Base-by-base conservation (phyloP, 2,329 filamentous ascomycete genomes). In the Pleurostoma richardsiae region DNA sequence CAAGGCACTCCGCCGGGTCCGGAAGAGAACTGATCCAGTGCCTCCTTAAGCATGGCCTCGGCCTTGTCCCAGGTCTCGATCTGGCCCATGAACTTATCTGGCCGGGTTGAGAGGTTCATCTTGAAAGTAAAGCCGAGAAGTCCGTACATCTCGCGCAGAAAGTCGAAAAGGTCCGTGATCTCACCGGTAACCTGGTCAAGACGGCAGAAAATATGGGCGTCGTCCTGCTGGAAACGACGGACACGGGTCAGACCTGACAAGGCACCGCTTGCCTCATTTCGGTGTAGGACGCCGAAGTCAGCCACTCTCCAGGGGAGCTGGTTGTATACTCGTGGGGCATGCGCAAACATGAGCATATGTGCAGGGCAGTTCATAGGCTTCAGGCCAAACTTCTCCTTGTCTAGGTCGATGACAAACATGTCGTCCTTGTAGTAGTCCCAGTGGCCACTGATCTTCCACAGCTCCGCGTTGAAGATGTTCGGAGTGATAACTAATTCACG, bases 281-380 rank as follows among this genome's bases (percentile, higher is more conserved):
- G 82, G 71, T 99, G 94, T 44, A 99, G 76, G 29, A 95, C 88
- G 66, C 92, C 92, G 67, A 97, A 97, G 65, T 99, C 94, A 44
- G 94, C 92, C 70, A 96, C 87, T 60, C 94, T 81, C 70, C 95
- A 85, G 29, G 94, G 94, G 49, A 99, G 74, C 58, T 97, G 90
- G 59, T 87, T 79, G 68, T 97, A 96, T 67, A 86, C 94, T 59
- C 89, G 81, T 61, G 89, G 87, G 45, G 87, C 81, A 66, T 92
- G 86, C 43, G 79, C 82, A 66, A 96, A 96, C 60, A 96, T 86
- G 54, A 94, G 72, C 68, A 88, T 95, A 69, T 97, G 92, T 29
- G 90, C 90, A 4, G 94, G 94, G 70, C 94, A 99, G 73, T 97
- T 97, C 94, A 97, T 97, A 29, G 92, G 92, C 73, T 97, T 97